Conservation (phyloP, 352 stramenopile species). For the Phytophthora melonis region DNA sequence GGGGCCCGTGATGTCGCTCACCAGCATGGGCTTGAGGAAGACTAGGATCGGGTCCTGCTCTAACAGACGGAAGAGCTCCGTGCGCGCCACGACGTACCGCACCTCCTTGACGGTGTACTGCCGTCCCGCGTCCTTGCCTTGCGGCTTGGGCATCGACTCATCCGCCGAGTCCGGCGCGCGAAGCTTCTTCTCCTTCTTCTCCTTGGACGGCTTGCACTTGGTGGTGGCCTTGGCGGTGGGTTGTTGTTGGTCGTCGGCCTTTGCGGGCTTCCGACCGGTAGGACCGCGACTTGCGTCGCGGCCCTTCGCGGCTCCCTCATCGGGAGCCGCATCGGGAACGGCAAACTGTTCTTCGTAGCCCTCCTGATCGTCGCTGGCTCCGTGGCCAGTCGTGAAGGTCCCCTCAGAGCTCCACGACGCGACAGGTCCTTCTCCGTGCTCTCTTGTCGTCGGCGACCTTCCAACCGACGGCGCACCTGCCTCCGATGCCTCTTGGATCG, state of each 20-base stretch:
- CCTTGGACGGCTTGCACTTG: not conserved
- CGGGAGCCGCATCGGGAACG: conserved; percentile 15
- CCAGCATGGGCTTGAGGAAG: no score
- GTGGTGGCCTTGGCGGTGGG: not conserved
- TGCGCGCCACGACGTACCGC: no score
- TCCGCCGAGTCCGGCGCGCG: conserved; percentile 2
- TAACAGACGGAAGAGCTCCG: not conserved
- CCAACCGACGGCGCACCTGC: conserved; percentile 4
- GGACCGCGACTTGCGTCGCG: not conserved
- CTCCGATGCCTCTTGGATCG: not conserved
- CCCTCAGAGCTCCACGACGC: conserved; percentile 13
- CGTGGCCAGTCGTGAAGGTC: conserved; percentile 10
- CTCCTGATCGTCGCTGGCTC: conserved; percentile 6
- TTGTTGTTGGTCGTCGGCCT: conserved; percentile 1
- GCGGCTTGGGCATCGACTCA: not conserved
- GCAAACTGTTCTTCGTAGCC: conserved; percentile 8
- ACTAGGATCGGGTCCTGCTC: no score
- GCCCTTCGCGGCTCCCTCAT: not conserved
- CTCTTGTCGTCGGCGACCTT: conserved; percentile 9
- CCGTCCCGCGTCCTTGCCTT: no score
- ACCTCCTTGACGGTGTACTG: no score
- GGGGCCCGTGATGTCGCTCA: no score
- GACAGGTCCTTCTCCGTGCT: not conserved
- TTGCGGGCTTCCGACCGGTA: not conserved
- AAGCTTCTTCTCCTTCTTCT: conserved; percentile 21